Conservation (phyloP, 176 grass and related monocot genomes). For the Zoysia japonica region DNA sequence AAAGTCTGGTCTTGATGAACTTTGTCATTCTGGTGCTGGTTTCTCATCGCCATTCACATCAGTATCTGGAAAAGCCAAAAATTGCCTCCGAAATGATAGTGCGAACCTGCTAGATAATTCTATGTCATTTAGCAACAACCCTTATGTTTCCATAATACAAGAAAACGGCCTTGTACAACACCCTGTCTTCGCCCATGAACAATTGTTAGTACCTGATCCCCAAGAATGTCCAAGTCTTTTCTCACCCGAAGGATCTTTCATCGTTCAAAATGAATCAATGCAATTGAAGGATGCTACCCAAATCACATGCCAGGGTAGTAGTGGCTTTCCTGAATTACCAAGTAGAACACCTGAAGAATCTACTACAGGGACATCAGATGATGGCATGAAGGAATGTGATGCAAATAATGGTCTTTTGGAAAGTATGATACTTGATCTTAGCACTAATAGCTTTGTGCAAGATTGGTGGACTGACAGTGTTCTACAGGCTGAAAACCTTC, state of each 20-base stretch:
- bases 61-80: background rate
- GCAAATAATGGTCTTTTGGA: conserved; percentile 54
- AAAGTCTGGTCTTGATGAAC: conserved; percentile 19
- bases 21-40: conserved; percentile 15
- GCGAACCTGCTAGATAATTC: conserved; percentile 6
- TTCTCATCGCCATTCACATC: conserved; percentile 7
- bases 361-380: conserved; percentile 12
- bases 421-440: conserved; percentile 53
- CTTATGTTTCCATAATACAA: conserved; percentile 7
- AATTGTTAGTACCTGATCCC: background rate
- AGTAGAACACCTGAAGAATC: conserved; percentile 34
- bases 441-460: conserved; percentile 38
- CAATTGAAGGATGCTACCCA: conserved; percentile 19
- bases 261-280: conserved; percentile 25
- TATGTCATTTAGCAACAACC: conserved; percentile 10
- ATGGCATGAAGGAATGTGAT: conserved; percentile 21
- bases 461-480: conserved; percentile 66
- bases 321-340: conserved; percentile 30
- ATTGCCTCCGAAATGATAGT: background rate
- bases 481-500: conserved; percentile 41
- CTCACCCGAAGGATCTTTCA: conserved; percentile 15
- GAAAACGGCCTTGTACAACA: background rate
- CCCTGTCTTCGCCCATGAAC: background rate
- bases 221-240: background rate
- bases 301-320: conserved; percentile 26